These are phyloP conservation scores for Usnea hakonensis DNA, from an alignment of 495 filamentous ascomycete genomes.

Conservation along the genomic window DNA sequence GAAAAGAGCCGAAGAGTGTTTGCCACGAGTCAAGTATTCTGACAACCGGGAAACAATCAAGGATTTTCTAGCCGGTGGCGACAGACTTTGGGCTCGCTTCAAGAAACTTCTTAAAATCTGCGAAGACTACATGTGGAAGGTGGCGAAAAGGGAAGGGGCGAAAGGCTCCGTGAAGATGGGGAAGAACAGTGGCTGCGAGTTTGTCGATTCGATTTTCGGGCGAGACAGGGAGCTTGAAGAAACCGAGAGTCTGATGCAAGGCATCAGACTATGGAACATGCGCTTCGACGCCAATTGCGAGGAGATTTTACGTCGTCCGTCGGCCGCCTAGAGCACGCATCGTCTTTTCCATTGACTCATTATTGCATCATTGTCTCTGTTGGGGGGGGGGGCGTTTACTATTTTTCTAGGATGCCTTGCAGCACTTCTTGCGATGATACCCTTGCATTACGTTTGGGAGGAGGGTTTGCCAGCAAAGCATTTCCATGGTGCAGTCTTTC, in stretches of 20 bases:
- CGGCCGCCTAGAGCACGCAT: conserved; percentile 7
- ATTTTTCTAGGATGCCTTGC: conserved; percentile 8
- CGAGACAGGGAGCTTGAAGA: conserved; percentile 83
- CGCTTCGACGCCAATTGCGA: conserved; percentile 97
- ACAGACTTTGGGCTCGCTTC: conserved; percentile 78
- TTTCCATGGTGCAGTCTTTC: neutral
- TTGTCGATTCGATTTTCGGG: conserved; percentile 95
- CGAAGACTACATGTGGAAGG: conserved; percentile 87
- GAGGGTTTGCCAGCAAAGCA: conserved; percentile 3
- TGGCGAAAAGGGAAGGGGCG: conserved; percentile 56
- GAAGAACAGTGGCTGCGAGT: conserved; percentile 88
- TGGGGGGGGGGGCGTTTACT: conserved; percentile 6
- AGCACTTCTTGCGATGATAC: conserved; percentile 13
- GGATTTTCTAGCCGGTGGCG: conserved; percentile 87
- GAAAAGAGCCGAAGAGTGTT: conserved; percentile 79
- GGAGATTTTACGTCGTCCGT: conserved; percentile 63
- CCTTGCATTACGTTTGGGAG: conserved; percentile 4
- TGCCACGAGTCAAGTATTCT: conserved; percentile 59
- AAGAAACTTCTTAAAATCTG: conserved; percentile 82
- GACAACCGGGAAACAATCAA: conserved; percentile 76
- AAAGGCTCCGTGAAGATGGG: conserved; percentile 71
- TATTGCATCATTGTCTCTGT: neutral
- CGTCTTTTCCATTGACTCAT: conserved; percentile 5
- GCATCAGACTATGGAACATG: conserved; percentile 86
- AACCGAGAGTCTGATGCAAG: conserved; percentile 93